Evolutionary conservation across 2,329 filamentous ascomycete genomes (phyloP).

Genomic region (Aspergillus hortae): DNA sequence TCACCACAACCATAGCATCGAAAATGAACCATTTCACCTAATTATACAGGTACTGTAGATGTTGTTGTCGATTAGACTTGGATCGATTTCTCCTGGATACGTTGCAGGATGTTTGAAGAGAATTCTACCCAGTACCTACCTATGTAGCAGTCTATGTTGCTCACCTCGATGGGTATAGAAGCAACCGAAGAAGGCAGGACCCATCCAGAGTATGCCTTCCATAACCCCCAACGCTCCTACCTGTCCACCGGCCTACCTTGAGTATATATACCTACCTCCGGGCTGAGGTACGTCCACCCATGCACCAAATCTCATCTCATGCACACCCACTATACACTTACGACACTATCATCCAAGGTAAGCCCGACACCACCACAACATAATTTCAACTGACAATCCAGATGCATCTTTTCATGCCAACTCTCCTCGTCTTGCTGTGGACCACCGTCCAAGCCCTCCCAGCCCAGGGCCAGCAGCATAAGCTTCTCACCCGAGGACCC

Average conservation of each 20-base stretch:
- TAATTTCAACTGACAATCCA: not conserved
- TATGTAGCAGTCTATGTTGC: too few species aligned
- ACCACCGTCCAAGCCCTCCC: not conserved
- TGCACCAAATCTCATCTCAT: not conserved
- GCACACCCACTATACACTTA: not conserved
- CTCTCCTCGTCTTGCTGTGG: slow-evolving; percentile 13
- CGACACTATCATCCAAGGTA: not conserved
- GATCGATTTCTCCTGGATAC: too few species aligned
- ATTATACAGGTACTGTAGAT: too few species aligned
- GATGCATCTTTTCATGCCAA: slow-evolving; percentile 19
- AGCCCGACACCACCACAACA: not conserved
- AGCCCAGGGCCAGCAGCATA: slow-evolving; percentile 11
- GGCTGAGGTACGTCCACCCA: not conserved
- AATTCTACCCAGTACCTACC: too few species aligned
- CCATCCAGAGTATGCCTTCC: too few species aligned
- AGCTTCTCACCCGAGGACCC: slow-evolving; percentile 25
- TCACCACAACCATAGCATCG: too few species aligned
- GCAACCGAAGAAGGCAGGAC: too few species aligned
- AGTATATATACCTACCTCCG: not conserved
- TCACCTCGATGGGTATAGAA: too few species aligned
- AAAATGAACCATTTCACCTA: too few species aligned
- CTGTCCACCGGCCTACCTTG: not conserved
- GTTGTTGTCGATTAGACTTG: too few species aligned
- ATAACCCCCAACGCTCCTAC: too few species aligned
- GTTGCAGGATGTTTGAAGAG: too few species aligned